Evolutionary conservation across 2,329 filamentous ascomycete species (phyloP).

Genomic region (Colletotrichum sp.): DNA sequence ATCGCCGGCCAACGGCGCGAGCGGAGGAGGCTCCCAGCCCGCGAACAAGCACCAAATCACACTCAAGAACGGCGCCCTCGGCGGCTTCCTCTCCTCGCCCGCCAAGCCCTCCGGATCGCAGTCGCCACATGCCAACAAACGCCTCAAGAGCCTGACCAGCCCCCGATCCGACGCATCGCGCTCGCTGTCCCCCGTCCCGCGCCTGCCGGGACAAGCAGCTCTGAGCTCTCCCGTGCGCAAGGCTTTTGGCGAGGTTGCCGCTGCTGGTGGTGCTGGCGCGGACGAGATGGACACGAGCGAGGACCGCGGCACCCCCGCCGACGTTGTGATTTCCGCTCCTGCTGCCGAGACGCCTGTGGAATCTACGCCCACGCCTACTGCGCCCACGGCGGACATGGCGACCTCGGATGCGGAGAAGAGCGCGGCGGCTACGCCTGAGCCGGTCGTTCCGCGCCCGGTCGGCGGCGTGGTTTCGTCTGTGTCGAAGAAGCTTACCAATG

Average conservation of each 20-base stretch:
- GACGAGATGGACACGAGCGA: not conserved
- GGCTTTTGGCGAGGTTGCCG: not conserved
- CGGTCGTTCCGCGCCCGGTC: not conserved
- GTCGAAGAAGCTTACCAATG: not conserved
- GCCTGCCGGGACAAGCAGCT: not conserved
- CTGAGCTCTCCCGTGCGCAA: not conserved
- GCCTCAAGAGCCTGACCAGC: not conserved
- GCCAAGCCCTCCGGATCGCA: conserved; percentile 4
- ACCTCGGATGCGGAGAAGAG: not conserved
- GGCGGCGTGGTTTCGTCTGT: not conserved
- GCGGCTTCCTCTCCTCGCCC: conserved; percentile 6
- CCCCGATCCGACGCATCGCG: conserved; percentile 1
- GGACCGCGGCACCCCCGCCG: not conserved
- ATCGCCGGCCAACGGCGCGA: not conserved
- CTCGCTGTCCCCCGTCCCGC: not conserved
- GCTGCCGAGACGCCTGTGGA: not conserved
- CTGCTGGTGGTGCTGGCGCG: not conserved
- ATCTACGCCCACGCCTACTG: not conserved
- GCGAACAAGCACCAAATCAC: not conserved
- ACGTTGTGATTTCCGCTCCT: not conserved
- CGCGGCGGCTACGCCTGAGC: not conserved
- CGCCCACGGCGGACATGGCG: not conserved
- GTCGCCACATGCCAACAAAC: conserved; percentile 8
- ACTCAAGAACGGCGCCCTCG: conserved; percentile 4
- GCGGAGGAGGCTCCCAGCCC: not conserved